Evolutionary conservation across 2,329 filamentous ascomycete species (phyloP).

Genomic region (Botrytis porri): DNA sequence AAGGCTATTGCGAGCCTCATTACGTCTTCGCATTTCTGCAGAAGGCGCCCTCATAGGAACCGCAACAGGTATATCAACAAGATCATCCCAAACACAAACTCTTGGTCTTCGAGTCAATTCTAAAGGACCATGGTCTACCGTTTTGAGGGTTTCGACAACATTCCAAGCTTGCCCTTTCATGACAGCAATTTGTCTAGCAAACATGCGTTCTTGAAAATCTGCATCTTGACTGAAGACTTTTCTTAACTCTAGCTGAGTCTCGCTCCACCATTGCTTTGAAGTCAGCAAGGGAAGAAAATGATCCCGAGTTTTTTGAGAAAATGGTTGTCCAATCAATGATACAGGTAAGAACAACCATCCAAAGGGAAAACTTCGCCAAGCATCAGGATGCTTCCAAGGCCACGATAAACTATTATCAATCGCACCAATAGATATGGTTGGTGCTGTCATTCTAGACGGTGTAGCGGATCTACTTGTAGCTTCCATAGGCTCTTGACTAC

Average conservation of each 20-base stretch:
- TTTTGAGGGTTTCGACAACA: slow-evolving; percentile 95
- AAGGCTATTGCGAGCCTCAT: slow-evolving; percentile 45
- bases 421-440: slow-evolving; percentile 73
- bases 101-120: slow-evolving; percentile 87
- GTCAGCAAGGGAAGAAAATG: slow-evolving; percentile 96
- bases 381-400: slow-evolving; percentile 70
- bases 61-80: slow-evolving; percentile 92
- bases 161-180: slow-evolving; percentile 99
- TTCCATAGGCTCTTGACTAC: slow-evolving; percentile 79
- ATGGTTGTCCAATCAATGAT: slow-evolving; percentile 91
- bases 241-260: slow-evolving; percentile 83
- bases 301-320: slow-evolving; percentile 87
- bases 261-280: slow-evolving; percentile 94
- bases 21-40: slow-evolving; percentile 73
- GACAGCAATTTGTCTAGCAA: slow-evolving; percentile 94
- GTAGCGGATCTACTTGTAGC: slow-evolving; percentile 53
- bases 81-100: slow-evolving; percentile 96
- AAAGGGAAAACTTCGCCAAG: slow-evolving; percentile 86
- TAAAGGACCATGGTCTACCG: slow-evolving; percentile 84
- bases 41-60: slow-evolving; percentile 84
- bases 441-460: slow-evolving; percentile 31
- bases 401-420: slow-evolving; percentile 98
- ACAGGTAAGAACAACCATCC: slow-evolving; percentile 98
- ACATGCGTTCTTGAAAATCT: slow-evolving; percentile 99
- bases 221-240: slow-evolving; percentile 86